These are phyloP conservation scores for Boletus patriciae DNA, from an alignment of 768 basidiomycete species.

Conservation along the genomic window DNA sequence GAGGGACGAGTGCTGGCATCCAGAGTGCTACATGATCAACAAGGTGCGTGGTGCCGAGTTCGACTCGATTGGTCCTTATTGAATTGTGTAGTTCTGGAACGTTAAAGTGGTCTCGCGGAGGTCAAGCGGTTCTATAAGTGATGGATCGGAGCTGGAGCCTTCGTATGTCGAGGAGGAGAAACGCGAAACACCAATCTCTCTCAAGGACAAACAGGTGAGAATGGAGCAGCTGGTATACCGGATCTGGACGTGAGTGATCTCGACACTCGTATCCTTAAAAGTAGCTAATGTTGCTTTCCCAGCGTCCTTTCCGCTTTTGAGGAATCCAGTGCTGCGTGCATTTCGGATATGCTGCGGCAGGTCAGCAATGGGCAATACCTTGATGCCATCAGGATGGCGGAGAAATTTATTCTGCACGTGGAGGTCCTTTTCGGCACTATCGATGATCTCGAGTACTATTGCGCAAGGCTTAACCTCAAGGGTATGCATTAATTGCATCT, in stretches of 20 bases:
- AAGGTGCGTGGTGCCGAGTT: conserved; percentile 58
- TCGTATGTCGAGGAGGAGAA: conserved; percentile 76
- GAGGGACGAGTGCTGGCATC: conserved; percentile 99
- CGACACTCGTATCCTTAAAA: background rate
- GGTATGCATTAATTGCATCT: conserved; percentile 50
- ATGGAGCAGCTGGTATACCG: conserved; percentile 99
- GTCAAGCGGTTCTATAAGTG: conserved; percentile 58
- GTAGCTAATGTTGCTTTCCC: conserved; percentile 16
- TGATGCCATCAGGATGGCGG: conserved; percentile 97
- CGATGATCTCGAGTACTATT: conserved; percentile 92
- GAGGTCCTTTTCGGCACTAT: conserved; percentile 97
- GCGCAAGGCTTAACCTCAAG: conserved; percentile 74
- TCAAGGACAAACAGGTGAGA: conserved; percentile 86
- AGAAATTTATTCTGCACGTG: conserved; percentile 97
- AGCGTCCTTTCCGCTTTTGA: conserved; percentile 97
- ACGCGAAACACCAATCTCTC: conserved; percentile 68
- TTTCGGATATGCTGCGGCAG: conserved; percentile 96
- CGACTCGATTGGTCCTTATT: conserved; percentile 10
- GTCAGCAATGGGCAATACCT: conserved; percentile 96
- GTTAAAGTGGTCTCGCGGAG: conserved; percentile 84
- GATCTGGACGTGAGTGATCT: conserved; percentile 88
- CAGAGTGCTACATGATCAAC: conserved; percentile 99
- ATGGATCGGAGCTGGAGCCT: conserved; percentile 53
- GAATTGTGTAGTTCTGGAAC: conserved; percentile 85
- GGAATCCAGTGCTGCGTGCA: conserved; percentile 98